Evolutionary conservation across 805 yeast genomes (phyloP).

Genomic region (Sungouiozyma intestinalis): DNA sequence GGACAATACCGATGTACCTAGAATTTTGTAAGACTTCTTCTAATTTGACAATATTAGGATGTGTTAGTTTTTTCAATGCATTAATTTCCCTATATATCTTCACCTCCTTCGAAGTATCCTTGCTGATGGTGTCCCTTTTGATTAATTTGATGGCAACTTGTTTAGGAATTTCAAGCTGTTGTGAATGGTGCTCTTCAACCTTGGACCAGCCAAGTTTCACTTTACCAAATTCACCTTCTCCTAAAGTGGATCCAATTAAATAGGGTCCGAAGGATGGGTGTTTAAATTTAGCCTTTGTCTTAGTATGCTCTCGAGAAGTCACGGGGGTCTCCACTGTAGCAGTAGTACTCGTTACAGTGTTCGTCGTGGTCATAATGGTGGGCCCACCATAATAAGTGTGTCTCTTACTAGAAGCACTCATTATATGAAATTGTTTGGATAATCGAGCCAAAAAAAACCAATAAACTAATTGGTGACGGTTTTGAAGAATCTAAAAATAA

Average conservation of each 20-base stretch:
- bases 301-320: neutral
- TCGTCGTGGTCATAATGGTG: neutral
- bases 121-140: slow-evolving; percentile 76
- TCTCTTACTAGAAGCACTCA: slow-evolving; percentile 11
- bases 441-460: neutral
- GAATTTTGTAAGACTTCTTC: slow-evolving; percentile 93
- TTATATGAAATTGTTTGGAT: neutral
- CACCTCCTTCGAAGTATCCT: slow-evolving; percentile 72
- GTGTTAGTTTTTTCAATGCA: slow-evolving; percentile 73
- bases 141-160: slow-evolving; percentile 93
- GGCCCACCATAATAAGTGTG: slow-evolving; percentile 27
- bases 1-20: slow-evolving; percentile 88
- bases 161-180: slow-evolving; percentile 35
- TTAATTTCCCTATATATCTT: slow-evolving; percentile 91
- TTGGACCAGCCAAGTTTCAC: slow-evolving; percentile 97
- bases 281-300: slow-evolving; percentile 1
- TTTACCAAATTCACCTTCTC: slow-evolving; percentile 98
- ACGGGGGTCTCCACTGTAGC: neutral
- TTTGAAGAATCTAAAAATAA: neutral
- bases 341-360: neutral
- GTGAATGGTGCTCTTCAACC: slow-evolving; percentile 26
- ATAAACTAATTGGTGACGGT: neutral
- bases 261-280: slow-evolving; percentile 73
- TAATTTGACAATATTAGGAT: slow-evolving; percentile 86
- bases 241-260: slow-evolving; percentile 82